A percentile compares a stretch with the other conserved stretches of the same genome.
phyloP scores from a whole-genome alignment of 768 basidiomycete genomes.

The Xerocomellus intermedius region DNA sequence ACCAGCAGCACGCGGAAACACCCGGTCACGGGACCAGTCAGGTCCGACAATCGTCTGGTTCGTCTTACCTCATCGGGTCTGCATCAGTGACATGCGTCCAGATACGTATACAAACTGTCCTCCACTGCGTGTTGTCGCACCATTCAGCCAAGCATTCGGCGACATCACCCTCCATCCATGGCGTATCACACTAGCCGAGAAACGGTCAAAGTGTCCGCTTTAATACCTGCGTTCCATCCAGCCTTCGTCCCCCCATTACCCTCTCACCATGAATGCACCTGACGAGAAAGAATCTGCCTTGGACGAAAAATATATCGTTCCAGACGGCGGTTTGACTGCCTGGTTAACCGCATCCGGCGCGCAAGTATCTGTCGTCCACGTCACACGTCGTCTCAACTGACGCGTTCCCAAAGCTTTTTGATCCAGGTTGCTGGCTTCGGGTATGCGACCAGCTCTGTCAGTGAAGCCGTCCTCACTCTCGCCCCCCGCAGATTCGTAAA shows the following conservation, averaged over 20 bases:
- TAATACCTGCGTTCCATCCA: not conserved
- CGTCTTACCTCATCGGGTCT: too few relatives aligned
- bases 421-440: constrained; percentile 40
- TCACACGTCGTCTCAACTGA: not conserved
- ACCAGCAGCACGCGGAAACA: too few relatives aligned
- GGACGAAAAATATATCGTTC: constrained; percentile 2
- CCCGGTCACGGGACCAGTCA: too few relatives aligned
- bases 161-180: not conserved
- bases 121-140: too few relatives aligned
- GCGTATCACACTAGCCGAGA: constrained; percentile 4
- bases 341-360: constrained; percentile 27
- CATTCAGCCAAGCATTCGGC: too few relatives aligned
- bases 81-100: too few relatives aligned
- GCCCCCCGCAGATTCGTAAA: constrained; percentile 28
- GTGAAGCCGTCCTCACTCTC: not conserved
- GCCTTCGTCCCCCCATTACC: not conserved
- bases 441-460: constrained; percentile 12
- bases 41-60: too few relatives aligned
- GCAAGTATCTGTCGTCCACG: constrained; percentile 7
- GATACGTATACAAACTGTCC: too few relatives aligned
- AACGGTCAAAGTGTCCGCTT: not conserved
- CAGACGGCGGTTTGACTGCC: constrained; percentile 28
- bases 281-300: not conserved
- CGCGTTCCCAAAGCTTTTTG: constrained; percentile 25
- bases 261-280: constrained; percentile 4